Conservation (phyloP, 441 rosid species). For the Arabidopsis lyrata region DNA sequence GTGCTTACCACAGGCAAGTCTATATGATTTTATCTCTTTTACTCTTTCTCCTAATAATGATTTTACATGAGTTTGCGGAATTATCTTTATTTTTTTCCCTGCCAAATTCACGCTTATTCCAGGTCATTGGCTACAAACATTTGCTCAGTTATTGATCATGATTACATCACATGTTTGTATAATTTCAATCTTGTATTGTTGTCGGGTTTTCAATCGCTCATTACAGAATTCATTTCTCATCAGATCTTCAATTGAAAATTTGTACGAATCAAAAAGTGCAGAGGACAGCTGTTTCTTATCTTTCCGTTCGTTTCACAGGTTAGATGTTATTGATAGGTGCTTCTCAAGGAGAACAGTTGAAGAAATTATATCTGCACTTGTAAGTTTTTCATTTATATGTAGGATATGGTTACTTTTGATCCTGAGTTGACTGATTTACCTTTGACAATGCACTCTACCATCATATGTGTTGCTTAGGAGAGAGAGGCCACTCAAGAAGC, state of each 20-base stretch:
- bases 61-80: neutral
- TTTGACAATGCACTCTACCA: constrained; percentile 25
- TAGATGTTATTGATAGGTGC: constrained; percentile 80
- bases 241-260: constrained; percentile 7
- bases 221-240: constrained; percentile 20
- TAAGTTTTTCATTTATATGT: constrained; percentile 48
- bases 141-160: constrained; percentile 14
- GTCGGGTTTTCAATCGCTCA: constrained; percentile 20
- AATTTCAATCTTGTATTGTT: constrained; percentile 16
- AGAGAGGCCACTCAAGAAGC: constrained; percentile 51
- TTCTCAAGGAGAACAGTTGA: constrained; percentile 82
- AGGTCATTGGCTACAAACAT: neutral
- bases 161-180: constrained; percentile 9
- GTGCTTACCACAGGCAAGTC: constrained; percentile 69
- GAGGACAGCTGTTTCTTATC: constrained; percentile 5
- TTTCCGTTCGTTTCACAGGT: constrained; percentile 51
- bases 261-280: constrained; percentile 6
- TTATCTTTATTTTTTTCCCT: constrained; percentile 2
- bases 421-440: constrained; percentile 9
- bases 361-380: constrained; percentile 83
- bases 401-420: constrained; percentile 6
- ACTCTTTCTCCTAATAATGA: neutral
- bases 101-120: constrained; percentile 11
- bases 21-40: neutral
- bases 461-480: constrained; percentile 59